Percentiles rank a stretch among this genome's conserved stretches.
These are phyloP conservation scores for Deinandra increscens DNA, from an alignment of 129 eudicot genomes.

Conservation along the genomic window DNA sequence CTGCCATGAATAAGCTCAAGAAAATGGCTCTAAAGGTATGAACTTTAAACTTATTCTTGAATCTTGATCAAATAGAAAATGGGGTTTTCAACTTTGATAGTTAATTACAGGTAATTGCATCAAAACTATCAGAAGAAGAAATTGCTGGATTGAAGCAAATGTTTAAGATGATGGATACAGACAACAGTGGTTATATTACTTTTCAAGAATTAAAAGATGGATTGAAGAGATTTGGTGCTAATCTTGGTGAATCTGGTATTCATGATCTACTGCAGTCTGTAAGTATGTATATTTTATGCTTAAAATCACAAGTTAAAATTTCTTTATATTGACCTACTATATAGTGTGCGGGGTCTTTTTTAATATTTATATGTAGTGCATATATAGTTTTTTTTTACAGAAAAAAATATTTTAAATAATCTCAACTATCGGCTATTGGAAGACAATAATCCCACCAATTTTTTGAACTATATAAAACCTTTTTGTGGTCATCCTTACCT, in stretches of 20 bases:
- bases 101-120: constrained; percentile 56
- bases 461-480: no score
- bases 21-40: constrained; percentile 82
- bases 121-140: constrained; percentile 65
- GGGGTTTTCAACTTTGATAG: neutral
- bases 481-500: no score
- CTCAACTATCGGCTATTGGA: no score
- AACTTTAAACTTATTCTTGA: neutral
- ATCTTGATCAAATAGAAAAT: neutral
- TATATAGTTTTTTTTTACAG: no score
- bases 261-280: constrained; percentile 55
- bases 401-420: no score
- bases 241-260: constrained; percentile 61
- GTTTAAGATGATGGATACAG: constrained; percentile 63
- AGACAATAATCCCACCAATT: no score
- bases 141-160: constrained; percentile 62
- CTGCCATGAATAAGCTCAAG: constrained; percentile 83
- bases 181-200: constrained; percentile 64
- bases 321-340: no score
- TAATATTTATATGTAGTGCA: no score
- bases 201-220: constrained; percentile 68
- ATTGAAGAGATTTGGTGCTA: constrained; percentile 57
- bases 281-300: constrained; percentile 23
- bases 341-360: no score
- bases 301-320: neutral